Evolutionary conservation across 2,329 filamentous ascomycete genomes (phyloP).

Genomic region (Alternaria triticimaculans): DNA sequence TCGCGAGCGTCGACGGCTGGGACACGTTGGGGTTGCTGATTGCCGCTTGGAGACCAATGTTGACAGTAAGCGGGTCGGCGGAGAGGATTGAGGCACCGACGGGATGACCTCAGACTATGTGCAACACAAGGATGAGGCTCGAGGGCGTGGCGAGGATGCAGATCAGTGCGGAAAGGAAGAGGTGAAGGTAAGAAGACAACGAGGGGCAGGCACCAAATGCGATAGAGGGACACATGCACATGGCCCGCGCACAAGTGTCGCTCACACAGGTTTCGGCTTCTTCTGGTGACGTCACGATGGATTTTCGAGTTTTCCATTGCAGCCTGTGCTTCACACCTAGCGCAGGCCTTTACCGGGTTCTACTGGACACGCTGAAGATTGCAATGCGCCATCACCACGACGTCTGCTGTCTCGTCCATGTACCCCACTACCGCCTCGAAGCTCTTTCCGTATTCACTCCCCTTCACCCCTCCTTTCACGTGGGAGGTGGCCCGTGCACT

Average conservation of each 20-base stretch:
- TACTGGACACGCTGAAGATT: slow-evolving; percentile 1
- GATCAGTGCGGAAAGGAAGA: slow-evolving; percentile 32
- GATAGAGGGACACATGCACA: slow-evolving; percentile 11
- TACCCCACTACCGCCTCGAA: slow-evolving; percentile 5
- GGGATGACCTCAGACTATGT: slow-evolving; percentile 8
- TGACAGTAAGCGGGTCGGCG: slow-evolving; percentile 22
- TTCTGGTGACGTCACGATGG: slow-evolving; percentile 21
- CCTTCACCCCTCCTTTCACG: slow-evolving; percentile 9
- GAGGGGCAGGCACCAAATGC: slow-evolving; percentile 16
- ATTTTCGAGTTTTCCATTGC: slow-evolving; percentile 21
- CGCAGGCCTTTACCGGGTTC: slow-evolving; percentile 2
- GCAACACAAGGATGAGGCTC: slow-evolving; percentile 31
- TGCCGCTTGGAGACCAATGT: slow-evolving; percentile 8
- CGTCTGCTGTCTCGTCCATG: not conserved
- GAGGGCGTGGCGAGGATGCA: slow-evolving; percentile 24
- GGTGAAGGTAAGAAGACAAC: slow-evolving; percentile 15
- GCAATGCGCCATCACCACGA: not conserved
- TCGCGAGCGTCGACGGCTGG: not conserved
- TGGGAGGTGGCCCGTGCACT: slow-evolving; percentile 6
- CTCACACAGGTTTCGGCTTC: slow-evolving; percentile 21
- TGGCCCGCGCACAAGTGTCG: slow-evolving; percentile 11
- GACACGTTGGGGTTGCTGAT: not conserved
- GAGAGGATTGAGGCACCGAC: slow-evolving; percentile 25
- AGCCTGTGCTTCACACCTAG: slow-evolving; percentile 13
- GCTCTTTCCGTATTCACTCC: not conserved